Conservation (phyloP, 2,329 filamentous ascomycete species). For the Mariannaea sp. region DNA sequence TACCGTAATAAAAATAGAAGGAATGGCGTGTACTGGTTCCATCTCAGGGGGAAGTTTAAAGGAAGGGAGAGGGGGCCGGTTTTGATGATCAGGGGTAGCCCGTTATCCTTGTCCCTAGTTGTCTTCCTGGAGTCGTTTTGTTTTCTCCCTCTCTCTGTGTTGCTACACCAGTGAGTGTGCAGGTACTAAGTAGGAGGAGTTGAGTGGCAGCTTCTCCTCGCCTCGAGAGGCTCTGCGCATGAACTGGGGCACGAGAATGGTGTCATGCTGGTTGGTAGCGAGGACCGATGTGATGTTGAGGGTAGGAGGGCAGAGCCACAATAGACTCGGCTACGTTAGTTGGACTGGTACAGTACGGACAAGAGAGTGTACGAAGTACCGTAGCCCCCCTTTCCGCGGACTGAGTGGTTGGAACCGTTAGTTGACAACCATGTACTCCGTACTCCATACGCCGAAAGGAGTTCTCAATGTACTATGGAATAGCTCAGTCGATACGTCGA, state of each 20-base stretch:
- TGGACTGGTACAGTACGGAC: not conserved
- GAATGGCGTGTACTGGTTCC: slow-evolving; percentile 10
- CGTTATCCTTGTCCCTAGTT: not conserved
- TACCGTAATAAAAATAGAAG: not conserved
- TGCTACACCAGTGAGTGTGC: too few relatives aligned
- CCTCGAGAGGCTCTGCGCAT: not conserved
- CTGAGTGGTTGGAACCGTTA: too few relatives aligned
- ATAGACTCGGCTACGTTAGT: slow-evolving; percentile 11
- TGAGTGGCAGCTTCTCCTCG: not conserved
- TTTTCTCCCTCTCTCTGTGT: too few relatives aligned
- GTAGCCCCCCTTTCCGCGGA: too few relatives aligned
- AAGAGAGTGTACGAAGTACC: too few relatives aligned
- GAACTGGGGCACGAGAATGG: not conserved
- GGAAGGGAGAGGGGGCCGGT: not conserved
- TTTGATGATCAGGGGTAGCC: too few relatives aligned
- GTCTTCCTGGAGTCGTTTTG: not conserved
- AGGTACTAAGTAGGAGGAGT: too few relatives aligned
- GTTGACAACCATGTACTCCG: too few relatives aligned
- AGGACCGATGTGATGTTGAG: not conserved
- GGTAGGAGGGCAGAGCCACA: not conserved
- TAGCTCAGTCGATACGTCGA: too few relatives aligned
- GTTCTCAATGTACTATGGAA: too few relatives aligned
- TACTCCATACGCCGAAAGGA: too few relatives aligned
- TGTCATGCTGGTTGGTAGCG: not conserved
- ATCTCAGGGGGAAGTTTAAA: not conserved